These are phyloP conservation scores for Entomortierella parvispora DNA, from an alignment of 192 early-diverging fungal species.

Conservation along the genomic window DNA sequence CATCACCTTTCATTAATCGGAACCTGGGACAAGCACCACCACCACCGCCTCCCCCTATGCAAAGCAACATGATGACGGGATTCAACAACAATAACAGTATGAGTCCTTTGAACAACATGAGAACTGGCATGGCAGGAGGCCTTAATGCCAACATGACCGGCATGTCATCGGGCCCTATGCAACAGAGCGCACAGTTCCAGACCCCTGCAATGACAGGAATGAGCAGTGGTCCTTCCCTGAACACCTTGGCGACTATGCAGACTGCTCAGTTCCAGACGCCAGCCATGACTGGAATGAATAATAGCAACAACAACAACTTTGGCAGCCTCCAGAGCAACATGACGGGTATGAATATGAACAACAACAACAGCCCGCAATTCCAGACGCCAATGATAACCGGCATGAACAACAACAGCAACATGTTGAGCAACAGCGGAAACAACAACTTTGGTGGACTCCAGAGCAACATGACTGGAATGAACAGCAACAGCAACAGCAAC, in stretches of 20 bases:
- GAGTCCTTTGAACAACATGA: slow-evolving; percentile 33
- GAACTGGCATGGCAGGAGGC: no score
- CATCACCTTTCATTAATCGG: slow-evolving; percentile 47
- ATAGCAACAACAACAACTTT: slow-evolving; percentile 12
- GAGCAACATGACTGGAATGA: slow-evolving; percentile 34
- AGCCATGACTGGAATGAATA: slow-evolving; percentile 32
- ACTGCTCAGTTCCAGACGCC: slow-evolving; percentile 36
- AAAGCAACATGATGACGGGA: slow-evolving; percentile 42
- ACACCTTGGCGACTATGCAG: slow-evolving; percentile 13
- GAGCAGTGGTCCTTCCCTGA: background rate
- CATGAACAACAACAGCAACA: slow-evolving; percentile 14
- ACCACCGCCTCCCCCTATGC: slow-evolving; percentile 48
- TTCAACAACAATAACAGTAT: slow-evolving; percentile 46
- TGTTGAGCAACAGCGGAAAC: slow-evolving; percentile 1
- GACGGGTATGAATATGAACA: slow-evolving; percentile 29
- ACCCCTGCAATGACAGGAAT: slow-evolving; percentile 1
- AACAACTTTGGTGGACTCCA: background rate
- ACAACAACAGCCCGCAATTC: slow-evolving; percentile 14
- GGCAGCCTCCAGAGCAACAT: slow-evolving; percentile 10
- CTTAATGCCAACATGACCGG: slow-evolving; percentile 26
- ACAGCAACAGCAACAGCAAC: slow-evolving; percentile 19
- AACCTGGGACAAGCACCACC: slow-evolving; percentile 41
- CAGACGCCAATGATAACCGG: slow-evolving; percentile 11
- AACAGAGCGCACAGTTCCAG: slow-evolving; percentile 12
- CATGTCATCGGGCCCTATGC: slow-evolving; percentile 22